Percentiles rank a stretch among this genome's conserved stretches.
Evolutionary conservation across 768 basidiomycete genomes (phyloP).

Genomic region (Mycena kentingensis): DNA sequence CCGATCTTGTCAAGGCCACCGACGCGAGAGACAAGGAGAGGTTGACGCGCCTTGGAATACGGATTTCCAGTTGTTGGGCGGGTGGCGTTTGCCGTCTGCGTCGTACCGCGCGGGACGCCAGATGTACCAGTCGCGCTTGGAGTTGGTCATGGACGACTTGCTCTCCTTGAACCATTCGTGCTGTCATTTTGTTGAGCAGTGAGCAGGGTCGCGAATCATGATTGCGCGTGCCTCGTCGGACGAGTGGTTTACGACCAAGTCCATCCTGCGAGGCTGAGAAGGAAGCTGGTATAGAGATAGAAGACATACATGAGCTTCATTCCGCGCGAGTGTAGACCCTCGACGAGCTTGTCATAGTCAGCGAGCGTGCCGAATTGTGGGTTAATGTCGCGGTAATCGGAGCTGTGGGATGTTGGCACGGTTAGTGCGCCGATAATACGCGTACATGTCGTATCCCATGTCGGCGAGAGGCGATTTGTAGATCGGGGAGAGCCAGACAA

Average conservation of each 20-base stretch:
- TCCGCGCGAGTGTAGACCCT: constrained; percentile 57
- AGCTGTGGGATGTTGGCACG: constrained; percentile 29
- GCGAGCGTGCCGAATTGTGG: constrained; percentile 63
- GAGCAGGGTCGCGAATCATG: background rate
- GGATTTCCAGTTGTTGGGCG: constrained; percentile 77
- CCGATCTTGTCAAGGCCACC: background rate
- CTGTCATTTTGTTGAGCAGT: constrained; percentile 32
- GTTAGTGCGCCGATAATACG: background rate
- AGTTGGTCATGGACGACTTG: constrained; percentile 47
- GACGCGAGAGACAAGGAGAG: background rate
- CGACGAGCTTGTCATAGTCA: constrained; percentile 59
- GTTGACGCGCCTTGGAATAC: constrained; percentile 57
- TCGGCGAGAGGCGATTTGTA: constrained; percentile 69
- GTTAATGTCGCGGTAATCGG: constrained; percentile 67
- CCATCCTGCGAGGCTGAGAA: constrained; percentile 51
- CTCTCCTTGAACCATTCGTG: constrained; percentile 74
- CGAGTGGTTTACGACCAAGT: constrained; percentile 75
- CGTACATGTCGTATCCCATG: constrained; percentile 74
- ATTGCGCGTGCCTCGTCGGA: constrained; percentile 57
- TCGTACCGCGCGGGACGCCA: constrained; percentile 66
- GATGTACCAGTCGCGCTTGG: constrained; percentile 76
- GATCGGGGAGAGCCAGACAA: constrained; percentile 73
- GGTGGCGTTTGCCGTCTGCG: constrained; percentile 51
- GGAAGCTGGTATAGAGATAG: background rate
- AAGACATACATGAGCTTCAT: constrained; percentile 68